Base-by-base conservation (phyloP, 345 rosid species). In the Bretschneidera sinensis region DNA sequence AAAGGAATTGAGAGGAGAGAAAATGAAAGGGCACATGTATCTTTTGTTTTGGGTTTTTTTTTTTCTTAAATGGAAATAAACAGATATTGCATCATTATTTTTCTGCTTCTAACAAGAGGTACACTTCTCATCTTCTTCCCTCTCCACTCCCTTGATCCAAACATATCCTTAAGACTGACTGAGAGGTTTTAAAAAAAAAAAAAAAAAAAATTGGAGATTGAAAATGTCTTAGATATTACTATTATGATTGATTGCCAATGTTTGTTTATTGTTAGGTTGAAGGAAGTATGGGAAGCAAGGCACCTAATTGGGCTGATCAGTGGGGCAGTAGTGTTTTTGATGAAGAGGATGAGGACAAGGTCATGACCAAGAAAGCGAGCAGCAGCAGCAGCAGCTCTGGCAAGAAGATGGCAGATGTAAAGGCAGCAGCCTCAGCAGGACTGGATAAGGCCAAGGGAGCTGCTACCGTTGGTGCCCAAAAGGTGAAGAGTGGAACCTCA, bases 261-360 rank as follows among this genome's bases (percentile, higher is more conserved):
- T 28, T 2, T 28, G 33, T 28, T 28, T 28, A 28, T 3, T n/a
- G n/a, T n/a, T n/a, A n/a, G n/a, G 19, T 48, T 48, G 18, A 28
- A 31, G 21, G 14, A 56, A 48, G 20, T 1, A 66, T 72, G 71
- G 67, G 47, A 55, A 43, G 73, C 28, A 60, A 61, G 45, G 53
- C 68, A 11, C 61, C 64, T 17, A 57, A 20, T 43, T 47, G 68
- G 78, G 55, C 67, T 11, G 71, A 74, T 43, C 74, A 56, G 43
- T 61, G 67, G 74, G 68, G 61, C 2, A 22, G 52, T 15, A 23
- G 48, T 21, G n/a, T n/a, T n/a, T 43, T 24, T 17, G 20, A 28
- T 0, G 51, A 7, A n/a, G 64, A 63, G 24, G 43, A 54, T 15
- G 55, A 68, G 6, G 57, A 59, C 14, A 47, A 45, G 31, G 47